Evolutionary conservation across 1,284 basidiomycete species (phyloP), one percentile per base, ranked within the genome.

Genomic region (Pascua sp.): DNA sequence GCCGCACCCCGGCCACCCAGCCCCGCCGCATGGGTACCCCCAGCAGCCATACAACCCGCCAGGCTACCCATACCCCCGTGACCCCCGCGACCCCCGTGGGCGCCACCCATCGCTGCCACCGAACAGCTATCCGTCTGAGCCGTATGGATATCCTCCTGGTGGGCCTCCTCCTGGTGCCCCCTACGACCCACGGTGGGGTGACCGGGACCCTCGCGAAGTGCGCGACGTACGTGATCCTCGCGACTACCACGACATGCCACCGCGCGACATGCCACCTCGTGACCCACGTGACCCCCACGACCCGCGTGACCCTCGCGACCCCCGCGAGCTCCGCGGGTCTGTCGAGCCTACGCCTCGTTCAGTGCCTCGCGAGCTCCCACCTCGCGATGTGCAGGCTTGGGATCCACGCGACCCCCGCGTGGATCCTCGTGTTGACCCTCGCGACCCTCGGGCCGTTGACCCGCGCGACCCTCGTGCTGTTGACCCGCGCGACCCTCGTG

Each of bases 171-270:
- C 43, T 11, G 49, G 36, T 11, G 42, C 36, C 11, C 44, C 39
- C 1, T 55, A 52, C 47, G 59, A 61, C 43, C 52, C 52, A n/a
- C 59, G 59, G 11, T 61, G 56, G 50, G 53, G n/a, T 4, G 57
- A 58, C 16, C 49, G 49, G 5, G 56, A 57, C 43, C 44, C 43
- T 7, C 51, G 51, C 37, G 51, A 52, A 40, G 37, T 38, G 11
- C 42, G 50, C 11, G 49, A 52, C 10, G 42, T 48, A 13, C 38
- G 47, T 5, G 46, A 43, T 24, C n/a, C 16, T 10, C 55, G 50
- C 47, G 54, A 55, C 48, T 51, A 42, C 4, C 49, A 50, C 11
- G 55, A 49, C 3, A 12, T 17, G 2, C 42, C 12, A 7, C 15
- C 42, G 13, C 42, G 42, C 42, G 42, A 43, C 11, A 12, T 47